Percentiles rank a stretch among this genome's conserved stretches.
These are phyloP conservation scores for Aspergillus hortae DNA, from an alignment of 2,329 filamentous ascomycete genomes.

Conservation along the genomic window DNA sequence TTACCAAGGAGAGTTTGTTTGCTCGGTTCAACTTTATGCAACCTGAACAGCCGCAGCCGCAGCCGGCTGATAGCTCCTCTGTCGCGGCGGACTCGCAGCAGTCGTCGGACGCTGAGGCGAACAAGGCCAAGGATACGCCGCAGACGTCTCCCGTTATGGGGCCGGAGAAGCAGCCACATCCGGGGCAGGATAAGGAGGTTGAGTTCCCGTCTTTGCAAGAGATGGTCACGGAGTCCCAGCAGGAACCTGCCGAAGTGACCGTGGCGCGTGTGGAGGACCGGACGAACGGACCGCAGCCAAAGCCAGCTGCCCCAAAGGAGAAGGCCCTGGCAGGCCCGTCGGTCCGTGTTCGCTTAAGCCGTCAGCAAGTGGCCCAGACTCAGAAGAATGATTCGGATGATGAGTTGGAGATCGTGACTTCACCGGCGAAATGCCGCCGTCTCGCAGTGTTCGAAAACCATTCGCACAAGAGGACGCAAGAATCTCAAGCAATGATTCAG, in stretches of 20 bases:
- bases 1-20: constrained; percentile 77
- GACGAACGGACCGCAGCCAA: constrained; percentile 20
- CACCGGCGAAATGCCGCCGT: constrained; percentile 39
- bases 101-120: constrained; percentile 42
- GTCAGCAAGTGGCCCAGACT: constrained; percentile 31
- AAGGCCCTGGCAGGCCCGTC: constrained; percentile 27
- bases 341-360: constrained; percentile 40
- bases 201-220: constrained; percentile 42
- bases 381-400: constrained; percentile 46
- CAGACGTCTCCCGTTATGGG: constrained; percentile 62
- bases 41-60: constrained; percentile 29
- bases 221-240: constrained; percentile 26
- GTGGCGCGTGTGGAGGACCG: constrained; percentile 8
- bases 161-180: constrained; percentile 12
- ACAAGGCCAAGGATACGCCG: constrained; percentile 57
- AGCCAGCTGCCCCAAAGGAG: constrained; percentile 22
- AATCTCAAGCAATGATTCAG: constrained; percentile 58
- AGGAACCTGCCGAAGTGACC: constrained; percentile 8
- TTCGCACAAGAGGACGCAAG: constrained; percentile 60
- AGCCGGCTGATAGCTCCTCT: constrained; percentile 26
- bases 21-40: constrained; percentile 74
- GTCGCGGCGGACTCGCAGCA: constrained; percentile 51
- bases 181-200: constrained; percentile 15
- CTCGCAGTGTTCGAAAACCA: constrained; percentile 66
- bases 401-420: constrained; percentile 61